Evolutionary conservation across 352 stramenopile genomes (phyloP).

Genomic region (Blastocystis sp.): DNA sequence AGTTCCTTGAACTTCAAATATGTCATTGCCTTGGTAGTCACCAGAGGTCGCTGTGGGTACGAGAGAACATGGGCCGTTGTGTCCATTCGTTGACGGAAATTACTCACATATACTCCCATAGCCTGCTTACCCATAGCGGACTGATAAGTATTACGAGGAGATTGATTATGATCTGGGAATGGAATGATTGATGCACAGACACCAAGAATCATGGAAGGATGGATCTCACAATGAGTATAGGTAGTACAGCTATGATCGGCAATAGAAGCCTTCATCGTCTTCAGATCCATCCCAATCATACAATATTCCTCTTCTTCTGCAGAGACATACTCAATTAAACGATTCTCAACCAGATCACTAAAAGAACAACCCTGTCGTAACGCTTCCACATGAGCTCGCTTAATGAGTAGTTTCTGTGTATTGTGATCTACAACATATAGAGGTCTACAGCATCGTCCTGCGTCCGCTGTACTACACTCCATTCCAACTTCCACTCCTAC

Average conservation of each 20-base stretch:
- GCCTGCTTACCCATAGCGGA: slow-evolving; percentile 99
- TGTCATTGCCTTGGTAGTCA: slow-evolving; percentile 97
- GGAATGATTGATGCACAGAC: slow-evolving; percentile 99
- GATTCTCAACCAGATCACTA: slow-evolving; percentile 82
- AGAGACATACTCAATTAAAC: slow-evolving; percentile 94
- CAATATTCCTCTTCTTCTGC: slow-evolving; percentile 99
- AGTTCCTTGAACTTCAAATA: slow-evolving; percentile 95
- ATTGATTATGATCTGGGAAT: slow-evolving; percentile 99
- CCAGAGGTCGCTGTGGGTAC: slow-evolving; percentile 98
- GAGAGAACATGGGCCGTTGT: slow-evolving; percentile 98
- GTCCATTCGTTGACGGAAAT: slow-evolving; percentile 98
- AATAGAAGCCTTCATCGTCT: slow-evolving; percentile 75
- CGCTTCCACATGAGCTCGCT: slow-evolving; percentile 94
- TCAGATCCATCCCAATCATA: slow-evolving; percentile 99
- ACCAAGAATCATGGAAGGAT: slow-evolving; percentile 98
- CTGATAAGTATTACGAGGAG: slow-evolving; percentile 99
- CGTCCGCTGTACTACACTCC: slow-evolving; percentile 80
- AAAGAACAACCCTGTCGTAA: slow-evolving; percentile 75
- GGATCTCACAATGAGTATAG: slow-evolving; percentile 99
- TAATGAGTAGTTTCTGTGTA: slow-evolving; percentile 87
- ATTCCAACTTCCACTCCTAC: slow-evolving; percentile 73
- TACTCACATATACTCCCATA: slow-evolving; percentile 98
- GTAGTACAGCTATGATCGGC: slow-evolving; percentile 81
- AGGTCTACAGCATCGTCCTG: slow-evolving; percentile 93
- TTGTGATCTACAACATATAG: slow-evolving; percentile 92